phyloP scores from a whole-genome alignment of 75 land plant species.

The Azolla pinnata region DNA sequence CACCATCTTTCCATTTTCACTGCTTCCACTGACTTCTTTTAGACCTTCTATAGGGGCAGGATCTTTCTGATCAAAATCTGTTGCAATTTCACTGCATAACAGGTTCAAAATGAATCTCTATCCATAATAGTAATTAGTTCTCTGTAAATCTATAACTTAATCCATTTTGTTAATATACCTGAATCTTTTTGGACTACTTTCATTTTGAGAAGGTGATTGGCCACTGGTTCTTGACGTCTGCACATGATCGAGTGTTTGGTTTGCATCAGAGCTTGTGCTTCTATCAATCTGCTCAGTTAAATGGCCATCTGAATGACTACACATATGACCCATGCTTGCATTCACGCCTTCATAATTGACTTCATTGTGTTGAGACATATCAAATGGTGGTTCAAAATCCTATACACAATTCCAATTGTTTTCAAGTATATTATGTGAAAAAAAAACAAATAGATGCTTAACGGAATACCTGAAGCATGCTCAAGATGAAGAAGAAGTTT shows the following conservation, averaged over 20 bases:
- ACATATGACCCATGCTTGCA: not conserved
- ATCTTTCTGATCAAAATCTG: too few relatives aligned
- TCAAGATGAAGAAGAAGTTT: slow-evolving; percentile 53
- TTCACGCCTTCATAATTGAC: not conserved
- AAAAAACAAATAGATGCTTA: not conserved
- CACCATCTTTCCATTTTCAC: too few relatives aligned
- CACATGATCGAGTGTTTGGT: not conserved
- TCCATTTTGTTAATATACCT: too few relatives aligned
- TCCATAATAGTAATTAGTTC: not conserved
- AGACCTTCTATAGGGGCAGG: too few relatives aligned
- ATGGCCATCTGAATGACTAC: not conserved
- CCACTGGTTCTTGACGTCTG: not conserved
- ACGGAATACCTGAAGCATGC: slow-evolving; percentile 76
- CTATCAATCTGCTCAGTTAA: too few relatives aligned
- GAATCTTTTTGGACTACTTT: not conserved
- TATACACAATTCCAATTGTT: slow-evolving; percentile 13
- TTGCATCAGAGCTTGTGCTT: not conserved
- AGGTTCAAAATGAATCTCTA: too few relatives aligned
- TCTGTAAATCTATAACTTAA: too few relatives aligned
- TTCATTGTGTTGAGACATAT: slow-evolving; percentile 49
- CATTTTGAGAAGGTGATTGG: not conserved
- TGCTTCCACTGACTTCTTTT: too few relatives aligned
- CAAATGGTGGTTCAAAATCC: slow-evolving; percentile 89
- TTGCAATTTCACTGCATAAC: too few relatives aligned
- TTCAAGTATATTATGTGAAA: slow-evolving; percentile 1